phyloP scores from a whole-genome alignment of 805 yeast species.

The Brettanomyces nanus region DNA sequence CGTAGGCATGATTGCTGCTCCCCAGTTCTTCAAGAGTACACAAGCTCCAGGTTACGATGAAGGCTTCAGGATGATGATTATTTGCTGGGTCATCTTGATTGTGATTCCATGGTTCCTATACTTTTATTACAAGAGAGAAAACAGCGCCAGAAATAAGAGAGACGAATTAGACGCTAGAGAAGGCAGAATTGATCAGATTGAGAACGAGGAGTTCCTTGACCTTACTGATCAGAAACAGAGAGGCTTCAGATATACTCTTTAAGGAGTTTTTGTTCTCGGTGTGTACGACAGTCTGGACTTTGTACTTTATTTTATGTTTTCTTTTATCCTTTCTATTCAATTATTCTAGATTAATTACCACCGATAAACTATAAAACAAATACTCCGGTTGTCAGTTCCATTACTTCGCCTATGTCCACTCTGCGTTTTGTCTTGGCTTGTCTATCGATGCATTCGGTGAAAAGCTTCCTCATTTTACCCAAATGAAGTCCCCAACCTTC shows the following conservation, averaged over 20 bases:
- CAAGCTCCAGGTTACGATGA: slow-evolving; percentile 32
- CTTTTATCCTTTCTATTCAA: neutral
- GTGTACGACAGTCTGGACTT: no score
- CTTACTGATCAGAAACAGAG: slow-evolving; percentile 52
- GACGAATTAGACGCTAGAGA: slow-evolving; percentile 8
- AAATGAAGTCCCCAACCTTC: slow-evolving; percentile 8
- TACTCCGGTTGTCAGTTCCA: slow-evolving; percentile 22
- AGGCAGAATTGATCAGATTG: slow-evolving; percentile 1
- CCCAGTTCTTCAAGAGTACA: slow-evolving; percentile 36
- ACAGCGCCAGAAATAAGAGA: slow-evolving; percentile 15
- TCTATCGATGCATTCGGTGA: slow-evolving; percentile 4
- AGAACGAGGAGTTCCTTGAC: slow-evolving; percentile 26
- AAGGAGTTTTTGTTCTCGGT: no score
- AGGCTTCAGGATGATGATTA: slow-evolving; percentile 35
- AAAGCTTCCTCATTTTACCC: slow-evolving; percentile 4
- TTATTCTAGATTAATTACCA: neutral
- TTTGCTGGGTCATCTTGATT: slow-evolving; percentile 32
- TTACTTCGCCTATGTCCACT: slow-evolving; percentile 8
- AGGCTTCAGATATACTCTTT: slow-evolving; percentile 41
- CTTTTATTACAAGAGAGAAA: slow-evolving; percentile 25
- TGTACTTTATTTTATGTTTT: no score
- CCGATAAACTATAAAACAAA: slow-evolving; percentile 23
- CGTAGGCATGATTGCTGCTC: slow-evolving; percentile 49
- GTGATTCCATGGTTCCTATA: slow-evolving; percentile 29
- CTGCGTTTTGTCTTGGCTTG: slow-evolving; percentile 3